Percentiles rank a stretch among this genome's conserved stretches.
Conservation (phyloP, 179 eudicot species). For the Spinacia oleracea region DNA sequence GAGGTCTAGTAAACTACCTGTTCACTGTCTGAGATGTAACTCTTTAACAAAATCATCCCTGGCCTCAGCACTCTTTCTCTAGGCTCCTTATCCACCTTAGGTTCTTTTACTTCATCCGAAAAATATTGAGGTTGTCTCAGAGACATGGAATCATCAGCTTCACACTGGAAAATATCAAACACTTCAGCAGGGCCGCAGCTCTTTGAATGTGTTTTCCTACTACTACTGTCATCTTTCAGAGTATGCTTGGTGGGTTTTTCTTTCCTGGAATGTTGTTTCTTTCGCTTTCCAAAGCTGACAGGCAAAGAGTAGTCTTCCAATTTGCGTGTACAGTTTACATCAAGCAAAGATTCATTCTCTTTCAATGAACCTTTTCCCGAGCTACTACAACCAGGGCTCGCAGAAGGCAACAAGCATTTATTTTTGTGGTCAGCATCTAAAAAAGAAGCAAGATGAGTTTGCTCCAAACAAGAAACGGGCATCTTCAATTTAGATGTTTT, state of each 20-base stretch:
- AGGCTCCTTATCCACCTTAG: constrained; percentile 26
- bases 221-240: constrained; percentile 14
- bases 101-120: constrained; percentile 35
- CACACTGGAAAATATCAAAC: constrained; percentile 57
- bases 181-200: constrained; percentile 17
- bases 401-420: not conserved
- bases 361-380: constrained; percentile 4
- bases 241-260: not conserved
- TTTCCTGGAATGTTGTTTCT: not conserved
- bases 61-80: constrained; percentile 37
- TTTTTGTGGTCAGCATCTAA: not conserved
- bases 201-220: constrained; percentile 5
- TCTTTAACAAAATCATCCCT: constrained; percentile 70
- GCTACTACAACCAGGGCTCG: constrained; percentile 4
- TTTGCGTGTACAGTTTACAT: not conserved
- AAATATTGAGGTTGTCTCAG: constrained; percentile 32
- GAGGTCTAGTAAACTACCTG: constrained; percentile 45
- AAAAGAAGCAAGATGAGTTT: constrained; percentile 2
- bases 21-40: constrained; percentile 40
- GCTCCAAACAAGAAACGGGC: not conserved
- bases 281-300: constrained; percentile 29
- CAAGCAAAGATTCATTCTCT: constrained; percentile 1
- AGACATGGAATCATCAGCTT: constrained; percentile 12
- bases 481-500: not conserved
- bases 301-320: constrained; percentile 32